These are phyloP conservation scores for Serendipita vermifera DNA, from an alignment of 768 basidiomycete genomes.

Conservation along the genomic window DNA sequence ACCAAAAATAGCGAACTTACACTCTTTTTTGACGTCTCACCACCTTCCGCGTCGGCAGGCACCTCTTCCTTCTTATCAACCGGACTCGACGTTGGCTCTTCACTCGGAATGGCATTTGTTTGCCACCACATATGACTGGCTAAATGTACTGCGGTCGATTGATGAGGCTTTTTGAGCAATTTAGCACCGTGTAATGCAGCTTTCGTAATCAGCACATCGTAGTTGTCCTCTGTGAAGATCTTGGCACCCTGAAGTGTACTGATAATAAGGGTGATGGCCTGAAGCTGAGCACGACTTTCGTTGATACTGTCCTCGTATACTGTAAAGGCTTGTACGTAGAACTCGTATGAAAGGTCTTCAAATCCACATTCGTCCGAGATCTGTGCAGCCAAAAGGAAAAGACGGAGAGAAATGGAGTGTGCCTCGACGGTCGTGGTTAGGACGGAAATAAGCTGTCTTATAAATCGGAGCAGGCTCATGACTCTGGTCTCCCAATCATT, in stretches of 20 bases:
- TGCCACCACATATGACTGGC: conserved; percentile 99
- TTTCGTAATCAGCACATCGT: conserved; percentile 95
- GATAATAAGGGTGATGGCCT: conserved; percentile 94
- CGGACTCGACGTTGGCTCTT: conserved; percentile 12
- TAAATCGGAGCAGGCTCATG: conserved; percentile 83
- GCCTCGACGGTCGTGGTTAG: conserved; percentile 89
- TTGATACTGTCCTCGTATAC: conserved; percentile 97
- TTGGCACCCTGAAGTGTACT: conserved; percentile 75
- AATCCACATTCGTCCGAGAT: conserved; percentile 90
- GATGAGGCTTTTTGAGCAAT: conserved; percentile 94
- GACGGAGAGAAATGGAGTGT: conserved; percentile 78
- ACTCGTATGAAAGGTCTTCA: conserved; percentile 92
- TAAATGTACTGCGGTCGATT: conserved; percentile 83
- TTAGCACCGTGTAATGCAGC: conserved; percentile 96
- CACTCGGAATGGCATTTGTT: conserved; percentile 37
- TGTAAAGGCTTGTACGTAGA: conserved; percentile 94
- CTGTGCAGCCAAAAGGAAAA: conserved; percentile 93
- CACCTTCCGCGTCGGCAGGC: conserved; percentile 22
- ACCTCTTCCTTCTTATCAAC: conserved; percentile 36
- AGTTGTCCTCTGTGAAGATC: conserved; percentile 91
- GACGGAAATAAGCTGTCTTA: conserved; percentile 84
- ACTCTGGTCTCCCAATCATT: conserved; percentile 77
- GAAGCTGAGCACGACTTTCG: conserved; percentile 87
- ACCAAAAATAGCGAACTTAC: conserved; percentile 30
- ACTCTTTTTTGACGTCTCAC: conserved; percentile 37